Base-by-base conservation (phyloP, 1,284 basidiomycete genomes). In the Vanrija pseudolonga region DNA sequence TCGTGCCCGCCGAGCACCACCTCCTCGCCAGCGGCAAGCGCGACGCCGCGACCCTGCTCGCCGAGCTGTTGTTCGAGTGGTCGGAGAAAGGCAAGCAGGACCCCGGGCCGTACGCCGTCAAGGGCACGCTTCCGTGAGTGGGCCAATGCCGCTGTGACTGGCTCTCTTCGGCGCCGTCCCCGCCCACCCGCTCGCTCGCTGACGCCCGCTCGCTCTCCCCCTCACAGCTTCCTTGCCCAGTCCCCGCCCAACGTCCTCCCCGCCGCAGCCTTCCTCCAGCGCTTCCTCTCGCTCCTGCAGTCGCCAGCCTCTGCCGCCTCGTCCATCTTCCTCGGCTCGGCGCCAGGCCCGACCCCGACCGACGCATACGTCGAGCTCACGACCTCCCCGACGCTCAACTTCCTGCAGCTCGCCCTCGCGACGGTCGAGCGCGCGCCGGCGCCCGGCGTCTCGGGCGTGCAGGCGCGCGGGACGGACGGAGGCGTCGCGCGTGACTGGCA, bases 31-130 rank as follows among this genome's bases (percentile, higher is more conserved):
- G 89, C 1, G 90, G 89, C 46, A 89, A 87, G 66, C 84, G 90
- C 49, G 92, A 95, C 64, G 89, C 90, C 45, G 91, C 89, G 0
- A 83, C 86, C 17, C 76, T 88, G 3, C 82, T 95, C n/a, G 90
- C 90, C 6, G 84, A 90, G 56, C 84, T 91, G 81, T 85, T 90
- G 75, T 81, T 84, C 51, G 84, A 89, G 57, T 96, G 93, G 93
- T 84, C 45, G 44, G 67, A 53, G 9, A 44, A 56, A 50, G 68
- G 68, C 14, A 69, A 73, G 50, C 66, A 72, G 24, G 48, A 54
- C 8, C 57, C 65, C 19, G 76, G 76, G 51, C 72, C 82, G 41
- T 94, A 91, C 76, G 88, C 90, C 38, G 77, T 90, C 20, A 85
- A 89, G 46, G 91, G 90, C 32, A 84, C 83, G 8, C 79, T 95